phyloP scores from a whole-genome alignment of 2,329 filamentous ascomycete genomes.

The Phaeosphaeria sp. region DNA sequence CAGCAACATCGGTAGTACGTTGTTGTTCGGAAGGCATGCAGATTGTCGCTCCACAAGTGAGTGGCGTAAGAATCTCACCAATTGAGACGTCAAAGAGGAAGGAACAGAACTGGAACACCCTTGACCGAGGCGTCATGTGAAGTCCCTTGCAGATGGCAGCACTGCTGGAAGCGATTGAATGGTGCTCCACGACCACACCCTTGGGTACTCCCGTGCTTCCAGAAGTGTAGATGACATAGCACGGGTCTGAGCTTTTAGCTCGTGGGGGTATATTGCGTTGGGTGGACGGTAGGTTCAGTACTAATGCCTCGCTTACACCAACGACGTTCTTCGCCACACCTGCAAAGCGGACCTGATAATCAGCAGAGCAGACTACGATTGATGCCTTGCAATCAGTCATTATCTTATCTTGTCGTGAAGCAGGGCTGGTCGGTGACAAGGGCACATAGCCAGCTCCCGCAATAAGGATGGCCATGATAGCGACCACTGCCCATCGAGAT shows the following conservation, averaged over 20 bases:
- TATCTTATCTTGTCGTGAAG: slow-evolving; percentile 34
- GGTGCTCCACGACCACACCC: slow-evolving; percentile 40
- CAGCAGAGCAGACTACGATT: slow-evolving; percentile 36
- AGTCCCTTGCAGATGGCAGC: slow-evolving; percentile 36
- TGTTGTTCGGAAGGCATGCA: slow-evolving; percentile 49
- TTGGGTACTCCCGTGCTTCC: slow-evolving; percentile 43
- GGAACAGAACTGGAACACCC: slow-evolving; percentile 46
- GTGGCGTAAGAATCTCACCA: slow-evolving; percentile 41
- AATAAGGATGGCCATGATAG: slow-evolving; percentile 45
- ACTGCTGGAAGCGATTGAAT: slow-evolving; percentile 35
- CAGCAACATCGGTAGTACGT: slow-evolving; percentile 53
- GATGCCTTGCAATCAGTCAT: slow-evolving; percentile 35
- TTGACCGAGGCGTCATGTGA: slow-evolving; percentile 32
- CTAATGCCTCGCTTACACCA: slow-evolving; percentile 19
- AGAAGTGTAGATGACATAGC: slow-evolving; percentile 43
- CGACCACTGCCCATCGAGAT: slow-evolving; percentile 45
- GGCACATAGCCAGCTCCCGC: slow-evolving; percentile 44
- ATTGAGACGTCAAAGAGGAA: slow-evolving; percentile 45
- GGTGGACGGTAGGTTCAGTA: slow-evolving; percentile 20
- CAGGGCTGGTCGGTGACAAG: slow-evolving; percentile 34
- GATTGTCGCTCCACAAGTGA: slow-evolving; percentile 40
- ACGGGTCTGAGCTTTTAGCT: slow-evolving; percentile 26
- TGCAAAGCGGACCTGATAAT: slow-evolving; percentile 27
- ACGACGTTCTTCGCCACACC: slow-evolving; percentile 25
- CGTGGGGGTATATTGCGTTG: slow-evolving; percentile 13